phyloP scores from a whole-genome alignment of 2,329 filamentous ascomycete species.

The Sclerotinia subarctica region DNA sequence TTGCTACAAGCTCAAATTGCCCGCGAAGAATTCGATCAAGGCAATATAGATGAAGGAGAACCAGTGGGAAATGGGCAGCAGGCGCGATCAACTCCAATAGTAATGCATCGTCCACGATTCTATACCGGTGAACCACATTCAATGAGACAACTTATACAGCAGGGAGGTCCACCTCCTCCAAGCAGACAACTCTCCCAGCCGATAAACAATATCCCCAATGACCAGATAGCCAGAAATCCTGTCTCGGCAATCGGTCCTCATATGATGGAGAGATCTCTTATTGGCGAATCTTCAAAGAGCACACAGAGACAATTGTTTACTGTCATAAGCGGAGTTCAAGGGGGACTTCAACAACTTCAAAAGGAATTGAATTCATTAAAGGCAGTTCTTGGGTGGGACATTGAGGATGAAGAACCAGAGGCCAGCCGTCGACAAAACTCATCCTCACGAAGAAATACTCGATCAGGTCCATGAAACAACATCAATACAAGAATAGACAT shows the following conservation, averaged over 20 bases:
- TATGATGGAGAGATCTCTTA: slow-evolving; percentile 16
- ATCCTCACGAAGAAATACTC: background rate
- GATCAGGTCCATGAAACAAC: slow-evolving; percentile 7
- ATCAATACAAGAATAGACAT: background rate
- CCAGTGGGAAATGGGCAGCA: background rate
- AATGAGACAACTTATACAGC: background rate
- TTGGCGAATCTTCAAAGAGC: slow-evolving; percentile 27
- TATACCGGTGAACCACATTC: slow-evolving; percentile 1
- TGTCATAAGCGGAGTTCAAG: slow-evolving; percentile 29
- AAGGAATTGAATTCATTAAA: slow-evolving; percentile 32
- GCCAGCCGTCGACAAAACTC: background rate
- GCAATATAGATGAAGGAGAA: slow-evolving; percentile 13
- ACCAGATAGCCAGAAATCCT: background rate
- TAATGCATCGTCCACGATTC: slow-evolving; percentile 13
- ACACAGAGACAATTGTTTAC: slow-evolving; percentile 31
- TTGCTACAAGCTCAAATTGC: slow-evolving; percentile 29
- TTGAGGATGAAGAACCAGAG: slow-evolving; percentile 19
- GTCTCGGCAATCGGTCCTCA: background rate
- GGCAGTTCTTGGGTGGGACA: slow-evolving; percentile 30
- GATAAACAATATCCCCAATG: background rate
- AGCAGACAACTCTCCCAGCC: background rate
- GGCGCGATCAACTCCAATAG: background rate
- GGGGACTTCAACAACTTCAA: slow-evolving; percentile 31
- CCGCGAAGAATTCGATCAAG: slow-evolving; percentile 22
- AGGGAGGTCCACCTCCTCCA: slow-evolving; percentile 1